Percentiles rank a stretch among this genome's conserved stretches.
phyloP scores from a whole-genome alignment of 1,284 basidiomycete species.

The Salmacisia buchloeana region DNA sequence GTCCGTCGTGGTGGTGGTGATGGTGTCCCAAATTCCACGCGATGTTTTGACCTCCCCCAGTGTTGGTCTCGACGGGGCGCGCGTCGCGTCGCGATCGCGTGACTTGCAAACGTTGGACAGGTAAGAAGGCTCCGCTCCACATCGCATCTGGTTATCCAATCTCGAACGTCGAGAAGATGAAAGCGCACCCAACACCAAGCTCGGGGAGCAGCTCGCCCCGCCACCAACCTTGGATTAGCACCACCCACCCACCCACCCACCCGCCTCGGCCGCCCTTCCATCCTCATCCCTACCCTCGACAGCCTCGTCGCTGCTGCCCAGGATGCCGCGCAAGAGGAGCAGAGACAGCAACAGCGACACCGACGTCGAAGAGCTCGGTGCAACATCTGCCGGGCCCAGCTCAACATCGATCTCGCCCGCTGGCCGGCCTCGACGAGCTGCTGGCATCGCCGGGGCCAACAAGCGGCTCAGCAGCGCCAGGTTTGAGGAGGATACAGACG shows the following conservation, averaged over 20 bases:
- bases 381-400: too few relatives aligned
- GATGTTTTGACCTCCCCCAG: too few relatives aligned
- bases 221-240: too few relatives aligned
- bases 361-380: background rate
- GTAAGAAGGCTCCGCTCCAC: too few relatives aligned
- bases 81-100: slow-evolving; percentile 10
- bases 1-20: too few relatives aligned
- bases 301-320: background rate
- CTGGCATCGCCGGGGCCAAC: background rate
- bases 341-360: background rate
- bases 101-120: too few relatives aligned
- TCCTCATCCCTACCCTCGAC: background rate
- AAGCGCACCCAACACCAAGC: too few relatives aligned
- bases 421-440: background rate
- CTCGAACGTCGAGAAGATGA: too few relatives aligned
- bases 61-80: background rate
- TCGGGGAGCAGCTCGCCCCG: too few relatives aligned
- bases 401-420: background rate
- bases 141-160: too few relatives aligned
- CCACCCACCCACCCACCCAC: background rate
- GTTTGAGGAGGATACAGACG: background rate
- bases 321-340: background rate
- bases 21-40: too few relatives aligned
- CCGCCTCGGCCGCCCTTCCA: background rate
- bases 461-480: background rate